Conservation (phyloP, 164 flowering plant species). For the Stephania japonica region DNA sequence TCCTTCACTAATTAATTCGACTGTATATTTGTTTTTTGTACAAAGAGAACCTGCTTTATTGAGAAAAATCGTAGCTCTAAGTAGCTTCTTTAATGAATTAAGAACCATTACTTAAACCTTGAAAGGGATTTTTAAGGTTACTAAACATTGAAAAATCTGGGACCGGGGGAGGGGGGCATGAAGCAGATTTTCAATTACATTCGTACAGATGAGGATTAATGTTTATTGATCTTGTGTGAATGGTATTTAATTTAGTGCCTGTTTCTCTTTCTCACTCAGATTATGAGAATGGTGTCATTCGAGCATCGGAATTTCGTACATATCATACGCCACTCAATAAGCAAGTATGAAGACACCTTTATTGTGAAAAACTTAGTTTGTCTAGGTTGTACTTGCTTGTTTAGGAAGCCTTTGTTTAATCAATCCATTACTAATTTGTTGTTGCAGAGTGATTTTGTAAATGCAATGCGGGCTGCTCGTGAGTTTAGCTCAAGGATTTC, state of each 20-base stretch:
- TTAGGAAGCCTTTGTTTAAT: neutral
- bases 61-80: neutral
- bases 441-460: slow-evolving; percentile 76
- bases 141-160: no score
- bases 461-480: slow-evolving; percentile 88
- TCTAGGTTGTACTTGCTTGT: neutral
- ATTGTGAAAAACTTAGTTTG: neutral
- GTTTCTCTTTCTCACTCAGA: slow-evolving; percentile 33
- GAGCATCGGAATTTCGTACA: slow-evolving; percentile 88
- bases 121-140: no score
- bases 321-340: slow-evolving; percentile 97
- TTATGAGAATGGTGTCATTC: slow-evolving; percentile 64
- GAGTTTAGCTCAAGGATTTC: slow-evolving; percentile 80
- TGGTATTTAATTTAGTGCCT: neutral
- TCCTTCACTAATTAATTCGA: neutral
- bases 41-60: neutral
- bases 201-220: neutral
- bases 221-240: neutral
- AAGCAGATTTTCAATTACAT: neutral
- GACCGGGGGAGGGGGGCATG: no score
- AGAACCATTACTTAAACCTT: neutral
- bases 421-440: neutral
- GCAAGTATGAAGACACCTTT: slow-evolving; percentile 48
- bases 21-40: neutral
- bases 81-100: neutral